Evolutionary conservation across 2,329 filamentous ascomycete genomes (phyloP).

Genomic region (Tolypocladium album): DNA sequence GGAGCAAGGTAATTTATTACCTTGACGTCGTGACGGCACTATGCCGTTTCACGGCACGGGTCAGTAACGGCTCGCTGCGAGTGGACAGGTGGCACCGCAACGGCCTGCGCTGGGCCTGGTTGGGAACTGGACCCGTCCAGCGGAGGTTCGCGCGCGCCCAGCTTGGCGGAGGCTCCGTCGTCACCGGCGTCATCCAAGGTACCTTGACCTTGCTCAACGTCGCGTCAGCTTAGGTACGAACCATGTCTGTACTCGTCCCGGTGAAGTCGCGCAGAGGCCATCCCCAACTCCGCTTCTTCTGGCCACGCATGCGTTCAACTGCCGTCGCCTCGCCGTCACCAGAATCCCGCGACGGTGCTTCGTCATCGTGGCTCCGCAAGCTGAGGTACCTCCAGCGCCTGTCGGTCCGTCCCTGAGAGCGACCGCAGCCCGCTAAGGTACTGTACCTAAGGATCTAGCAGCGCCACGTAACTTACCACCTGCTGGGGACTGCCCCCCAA

Average conservation of each 20-base stretch:
- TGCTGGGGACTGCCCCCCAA: neutral
- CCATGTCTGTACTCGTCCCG: too few species aligned
- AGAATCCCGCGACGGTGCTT: neutral
- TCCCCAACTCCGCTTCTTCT: neutral
- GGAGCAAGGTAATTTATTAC: too few species aligned
- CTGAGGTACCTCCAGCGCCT: neutral
- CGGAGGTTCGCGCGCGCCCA: neutral
- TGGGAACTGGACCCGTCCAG: neutral
- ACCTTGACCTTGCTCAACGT: too few species aligned
- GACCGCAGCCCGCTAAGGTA: neutral
- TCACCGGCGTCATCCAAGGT: neutral
- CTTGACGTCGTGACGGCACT: too few species aligned
- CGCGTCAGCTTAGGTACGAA: too few species aligned
- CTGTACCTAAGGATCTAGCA: neutral
- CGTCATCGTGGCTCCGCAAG: neutral
- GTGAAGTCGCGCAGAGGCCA: neutral
- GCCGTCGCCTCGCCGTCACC: neutral
- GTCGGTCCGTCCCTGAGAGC: neutral
- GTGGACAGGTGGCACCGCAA: neutral
- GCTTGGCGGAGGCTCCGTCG: neutral
- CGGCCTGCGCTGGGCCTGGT: neutral
- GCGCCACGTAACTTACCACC: neutral
- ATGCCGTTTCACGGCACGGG: neutral
- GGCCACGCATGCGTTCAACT: neutral
- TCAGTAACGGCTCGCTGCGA: neutral